Conservation (phyloP, 768 basidiomycete genomes). For the Suillus decipiens region DNA sequence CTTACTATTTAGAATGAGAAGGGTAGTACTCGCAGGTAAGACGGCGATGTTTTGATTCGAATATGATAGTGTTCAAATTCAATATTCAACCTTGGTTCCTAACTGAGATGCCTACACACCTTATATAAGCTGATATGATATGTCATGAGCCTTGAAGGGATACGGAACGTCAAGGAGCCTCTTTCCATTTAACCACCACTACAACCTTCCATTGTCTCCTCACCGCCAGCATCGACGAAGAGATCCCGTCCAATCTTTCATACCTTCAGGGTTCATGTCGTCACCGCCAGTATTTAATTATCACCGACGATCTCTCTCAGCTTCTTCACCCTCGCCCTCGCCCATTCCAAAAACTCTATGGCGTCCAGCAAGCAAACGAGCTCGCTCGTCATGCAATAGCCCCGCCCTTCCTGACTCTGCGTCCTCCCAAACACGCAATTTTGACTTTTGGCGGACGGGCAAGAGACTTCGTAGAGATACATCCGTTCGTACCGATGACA, state of each 20-base stretch:
- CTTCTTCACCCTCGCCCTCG: conserved; percentile 37
- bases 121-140: conserved; percentile 1
- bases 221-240: conserved; percentile 19
- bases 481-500: conserved; percentile 39
- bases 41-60: not conserved
- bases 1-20: conserved; percentile 2
- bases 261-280: conserved; percentile 30
- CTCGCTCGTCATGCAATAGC: conserved; percentile 41
- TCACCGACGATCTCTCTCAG: conserved; percentile 58
- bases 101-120: too few species aligned
- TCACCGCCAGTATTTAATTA: conserved; percentile 37
- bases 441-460: conserved; percentile 53
- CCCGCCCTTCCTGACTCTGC: conserved; percentile 36
- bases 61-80: not conserved
- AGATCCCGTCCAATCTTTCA: conserved; percentile 2
- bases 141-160: not conserved
- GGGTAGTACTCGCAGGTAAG: not conserved
- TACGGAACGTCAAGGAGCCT: conserved; percentile 8
- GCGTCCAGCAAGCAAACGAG: conserved; percentile 51
- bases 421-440: conserved; percentile 49
- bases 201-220: conserved; percentile 18
- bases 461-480: conserved; percentile 54
- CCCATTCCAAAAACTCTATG: conserved; percentile 39
- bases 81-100: not conserved
- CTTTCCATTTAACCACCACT: conserved; percentile 5